Base-by-base conservation (phyloP, 2,329 filamentous ascomycete species). In the Neopestalotiopsis rosae region DNA sequence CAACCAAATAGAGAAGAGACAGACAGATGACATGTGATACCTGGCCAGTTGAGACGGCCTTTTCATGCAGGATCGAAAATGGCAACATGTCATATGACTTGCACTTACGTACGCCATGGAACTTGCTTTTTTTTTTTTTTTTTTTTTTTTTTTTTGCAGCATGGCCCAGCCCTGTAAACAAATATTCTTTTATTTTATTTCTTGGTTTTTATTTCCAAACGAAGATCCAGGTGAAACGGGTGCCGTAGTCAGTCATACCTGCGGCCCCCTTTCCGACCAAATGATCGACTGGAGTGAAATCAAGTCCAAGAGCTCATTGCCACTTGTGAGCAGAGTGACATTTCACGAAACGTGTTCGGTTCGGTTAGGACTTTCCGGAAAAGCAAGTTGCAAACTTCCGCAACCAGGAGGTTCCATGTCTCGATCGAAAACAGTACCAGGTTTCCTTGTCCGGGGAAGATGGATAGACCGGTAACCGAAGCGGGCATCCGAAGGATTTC, bases 111-210 rank as follows among this genome's bases (percentile, higher is more conserved):
- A 38, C 34, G 34, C 34, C 34, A 38, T 38, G 34, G 34, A 7
- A 52, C 1, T 52, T 52, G 45, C 45, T 52, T 52, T 52, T 52
- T 52, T 52, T n/a, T 52, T 52, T 52, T 52, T 52, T n/a, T 52
- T 52, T 52, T 52, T n/a, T 52, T 52, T 52, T 52, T 52, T 52
- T n/a, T 52, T 52, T 52, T 52, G n/a, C 45, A 52, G 45, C 6
- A n/a, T 24, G 45, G 17, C 20, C 45, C 17, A 52, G 45, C 9
- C n/a, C 10, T 52, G 45, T 52, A 52, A n/a, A 28, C 24, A 28
- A 38, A 7, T 38, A 38, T 38, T 38, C 1, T 38, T 38, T 38
- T 10, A 38, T 38, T 28, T 28, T 28, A 28, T 28, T 28, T 28
- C n/a, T 28, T 28, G 24, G 24, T 28, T 28, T 28, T 28, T 28